Evolutionary conservation across 768 basidiomycete genomes (phyloP).

Genomic region (Leccinum truebloodii): DNA sequence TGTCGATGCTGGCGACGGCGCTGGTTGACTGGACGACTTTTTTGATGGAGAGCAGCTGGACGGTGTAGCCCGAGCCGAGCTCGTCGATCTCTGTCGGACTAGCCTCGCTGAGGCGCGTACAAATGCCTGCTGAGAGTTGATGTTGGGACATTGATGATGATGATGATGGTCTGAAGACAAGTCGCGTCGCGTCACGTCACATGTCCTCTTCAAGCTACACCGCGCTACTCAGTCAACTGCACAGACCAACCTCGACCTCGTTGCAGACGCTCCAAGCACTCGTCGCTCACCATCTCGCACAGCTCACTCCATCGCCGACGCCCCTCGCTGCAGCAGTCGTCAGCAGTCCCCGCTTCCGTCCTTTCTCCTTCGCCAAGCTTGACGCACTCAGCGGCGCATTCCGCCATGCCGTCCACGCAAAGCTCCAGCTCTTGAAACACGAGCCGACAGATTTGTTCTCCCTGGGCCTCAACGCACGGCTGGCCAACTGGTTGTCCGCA

Average conservation of each 20-base stretch:
- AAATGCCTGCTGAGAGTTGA: conserved; percentile 59
- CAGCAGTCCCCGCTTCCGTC: conserved; percentile 32
- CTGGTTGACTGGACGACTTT: conserved; percentile 50
- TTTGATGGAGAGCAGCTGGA: conserved; percentile 86
- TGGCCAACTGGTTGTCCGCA: conserved; percentile 52
- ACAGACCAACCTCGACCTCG: conserved; percentile 24
- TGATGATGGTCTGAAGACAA: conserved; percentile 26
- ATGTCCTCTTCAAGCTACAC: conserved; percentile 20
- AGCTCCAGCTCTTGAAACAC: conserved; percentile 24
- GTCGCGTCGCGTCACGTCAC: conserved; percentile 21
- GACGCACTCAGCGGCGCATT: conserved; percentile 30
- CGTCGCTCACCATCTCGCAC: conserved; percentile 30
- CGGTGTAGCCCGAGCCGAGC: conserved; percentile 42
- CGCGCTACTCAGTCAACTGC: conserved; percentile 27
- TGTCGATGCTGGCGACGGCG: conserved; percentile 43
- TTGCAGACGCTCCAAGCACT: conserved; percentile 28
- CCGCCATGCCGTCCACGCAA: conserved; percentile 34
- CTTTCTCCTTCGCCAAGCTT: conserved; percentile 32
- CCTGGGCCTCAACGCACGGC: conserved; percentile 38
- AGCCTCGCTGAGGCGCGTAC: conserved; percentile 47
- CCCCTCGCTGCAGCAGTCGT: conserved; percentile 35
- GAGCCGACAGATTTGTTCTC: conserved; percentile 34
- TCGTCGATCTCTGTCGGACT: conserved; percentile 30
- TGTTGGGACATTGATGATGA: conserved; percentile 43
- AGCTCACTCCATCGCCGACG: conserved; percentile 31